Evolutionary conservation across 176 grass and related monocot species (phyloP).

Genomic region (Sorghum bicolor): Sorghum_bicolor_NCBIv3 NC_012872.2:66461501-66462000

Average conservation of each 20-base stretch:
- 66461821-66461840: conserved; percentile 62
- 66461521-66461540: neutral
- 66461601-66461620: neutral
- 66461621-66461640: neutral
- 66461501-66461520: neutral
- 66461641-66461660: neutral
- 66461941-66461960: neutral
- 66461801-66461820: conserved; percentile 82
- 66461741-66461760: conserved; percentile 23
- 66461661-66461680: neutral
- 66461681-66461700: neutral
- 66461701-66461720: neutral
- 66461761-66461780: conserved; percentile 44
- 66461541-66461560: neutral
- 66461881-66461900: neutral
- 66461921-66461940: neutral
- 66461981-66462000: conserved; percentile 49
- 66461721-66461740: neutral
- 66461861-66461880: conserved; percentile 45
- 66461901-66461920: neutral
- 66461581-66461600: neutral
- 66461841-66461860: conserved; percentile 79
- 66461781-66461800: conserved; percentile 80
- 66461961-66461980: neutral
- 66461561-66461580: neutral